Evolutionary conservation across 495 filamentous ascomycete genomes (phyloP).

Genomic region (Achaetomiella virescens): DNA sequence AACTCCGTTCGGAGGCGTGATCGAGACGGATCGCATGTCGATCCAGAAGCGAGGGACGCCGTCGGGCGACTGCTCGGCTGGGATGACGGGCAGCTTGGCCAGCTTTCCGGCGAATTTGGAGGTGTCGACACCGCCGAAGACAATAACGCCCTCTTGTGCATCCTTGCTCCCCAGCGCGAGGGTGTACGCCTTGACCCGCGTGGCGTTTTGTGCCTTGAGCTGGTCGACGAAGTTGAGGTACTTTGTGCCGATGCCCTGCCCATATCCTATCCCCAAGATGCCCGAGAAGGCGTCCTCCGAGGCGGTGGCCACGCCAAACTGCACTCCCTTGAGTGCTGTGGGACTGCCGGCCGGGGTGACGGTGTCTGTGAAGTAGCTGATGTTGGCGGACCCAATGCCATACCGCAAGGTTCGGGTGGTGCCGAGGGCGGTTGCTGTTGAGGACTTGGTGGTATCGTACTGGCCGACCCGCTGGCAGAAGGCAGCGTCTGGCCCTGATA

Average conservation of each 20-base stretch:
- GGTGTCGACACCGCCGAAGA: constrained; percentile 90
- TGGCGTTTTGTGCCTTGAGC: constrained; percentile 35
- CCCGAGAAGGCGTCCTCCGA: constrained; percentile 40
- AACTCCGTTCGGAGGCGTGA: constrained; percentile 42
- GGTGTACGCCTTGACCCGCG: constrained; percentile 41
- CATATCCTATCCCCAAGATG: constrained; percentile 44
- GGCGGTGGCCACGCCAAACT: constrained; percentile 40
- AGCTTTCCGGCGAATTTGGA: constrained; percentile 73
- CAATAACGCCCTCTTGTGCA: constrained; percentile 60
- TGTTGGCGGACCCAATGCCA: constrained; percentile 41
- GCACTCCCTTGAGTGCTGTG: constrained; percentile 31
- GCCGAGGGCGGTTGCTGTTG: constrained; percentile 26
- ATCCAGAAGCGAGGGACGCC: constrained; percentile 49
- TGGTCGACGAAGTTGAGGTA: constrained; percentile 45
- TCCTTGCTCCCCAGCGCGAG: constrained; percentile 44
- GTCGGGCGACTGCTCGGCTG: constrained; percentile 38
- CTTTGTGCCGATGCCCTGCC: constrained; percentile 32
- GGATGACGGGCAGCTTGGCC: constrained; percentile 59
- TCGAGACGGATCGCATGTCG: constrained; percentile 53
- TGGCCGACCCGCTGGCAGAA: constrained; percentile 40
- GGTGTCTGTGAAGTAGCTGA: constrained; percentile 41
- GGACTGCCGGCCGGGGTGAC: constrained; percentile 36
- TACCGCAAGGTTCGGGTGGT: constrained; percentile 36
- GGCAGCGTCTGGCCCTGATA: constrained; percentile 30
- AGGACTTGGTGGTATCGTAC: constrained; percentile 35